phyloP scores from a whole-genome alignment of 805 yeast species.

The Metschnikowia lunata region DNA sequence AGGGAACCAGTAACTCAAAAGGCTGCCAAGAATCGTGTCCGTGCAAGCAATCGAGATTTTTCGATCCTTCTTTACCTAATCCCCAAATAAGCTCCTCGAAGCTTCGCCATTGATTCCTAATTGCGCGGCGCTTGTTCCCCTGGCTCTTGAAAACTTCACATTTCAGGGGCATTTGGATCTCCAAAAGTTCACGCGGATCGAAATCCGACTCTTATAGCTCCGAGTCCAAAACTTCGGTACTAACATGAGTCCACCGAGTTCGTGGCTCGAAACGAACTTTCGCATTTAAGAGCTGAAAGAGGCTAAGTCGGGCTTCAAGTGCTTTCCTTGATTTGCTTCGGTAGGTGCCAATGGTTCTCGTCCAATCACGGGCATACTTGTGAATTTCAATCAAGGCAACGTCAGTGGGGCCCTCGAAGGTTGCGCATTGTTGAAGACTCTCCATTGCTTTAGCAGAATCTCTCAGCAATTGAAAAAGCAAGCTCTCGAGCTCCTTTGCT shows the following conservation, averaged over 20 bases:
- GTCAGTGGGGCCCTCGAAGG: not conserved
- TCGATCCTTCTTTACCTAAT: not conserved
- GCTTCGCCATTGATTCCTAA: no score
- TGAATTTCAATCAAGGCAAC: not conserved
- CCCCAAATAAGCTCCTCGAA: no score
- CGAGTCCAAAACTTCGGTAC: not conserved
- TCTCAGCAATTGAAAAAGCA: not conserved
- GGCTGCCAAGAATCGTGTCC: not conserved
- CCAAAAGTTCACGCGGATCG: no score
- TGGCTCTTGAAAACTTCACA: not conserved
- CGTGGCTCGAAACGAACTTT: constrained; percentile 1
- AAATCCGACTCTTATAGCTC: no score
- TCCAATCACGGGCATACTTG: not conserved
- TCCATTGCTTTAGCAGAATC: not conserved
- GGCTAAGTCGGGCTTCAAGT: not conserved
- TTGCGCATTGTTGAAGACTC: not conserved
- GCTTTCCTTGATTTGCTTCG: not conserved
- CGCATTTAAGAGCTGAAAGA: constrained; percentile 1
- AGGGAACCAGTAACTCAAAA: not conserved
- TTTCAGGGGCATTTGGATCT: not conserved
- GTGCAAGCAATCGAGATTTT: not conserved
- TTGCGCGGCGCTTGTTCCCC: not conserved
- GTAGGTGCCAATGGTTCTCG: not conserved
- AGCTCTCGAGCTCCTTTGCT: not conserved
- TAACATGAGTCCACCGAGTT: constrained; percentile 4